Base-by-base conservation (phyloP, 2,329 filamentous ascomycete genomes). In the Colletotrichum tamarilloi region DNA sequence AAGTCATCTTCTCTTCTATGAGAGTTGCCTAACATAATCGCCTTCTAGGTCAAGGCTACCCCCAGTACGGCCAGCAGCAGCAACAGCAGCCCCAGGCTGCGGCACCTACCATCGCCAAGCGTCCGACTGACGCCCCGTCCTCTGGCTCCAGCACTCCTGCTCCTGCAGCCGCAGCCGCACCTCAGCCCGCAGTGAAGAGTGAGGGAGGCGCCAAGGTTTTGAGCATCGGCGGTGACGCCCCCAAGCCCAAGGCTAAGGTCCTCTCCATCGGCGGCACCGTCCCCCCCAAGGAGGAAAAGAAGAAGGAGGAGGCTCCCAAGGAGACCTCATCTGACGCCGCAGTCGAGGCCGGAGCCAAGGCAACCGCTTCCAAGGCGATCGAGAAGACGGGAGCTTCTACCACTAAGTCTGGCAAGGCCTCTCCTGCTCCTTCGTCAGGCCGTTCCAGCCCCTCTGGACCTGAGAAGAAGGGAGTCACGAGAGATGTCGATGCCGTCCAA, bases 281-380 rank as follows among this genome's bases (percentile, higher is more conserved):
- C 38, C 76, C 82, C 4, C 75, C 80, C 30, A 85, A 87, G 77
- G 82, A 85, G n/a, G 80, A 82, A 28, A 80, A 82, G 74, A 89
- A 86, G 53, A 86, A 87, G 77, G 85, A 88, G 62, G 87, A 90
- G 67, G 75, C 82, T 59, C 89, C 89, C 81, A 80, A 86, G 64
- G 86, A 87, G 38, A 83, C 38, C 32, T 60, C 42, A 53, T 49
- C 42, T 49, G 24, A 53, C 19, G 30, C 69, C 5, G 42, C 65
- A 4, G 84, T 91, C 3, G 92, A 94, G 76, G 92, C 93, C 32
- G 94, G 94, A 35, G 89, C 95, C 74, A 98, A 98, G 85, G 92
- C 93, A n/a, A 87, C 93, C 2, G 96, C 95, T 5, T 87, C 91
- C 63, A 98, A 98, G 85, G 95, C 96, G 11, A 94, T 98, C 75